Evolutionary conservation across 108 stramenopile genomes (phyloP).

Genomic region (Nannochloropsis gaditana): DNA sequence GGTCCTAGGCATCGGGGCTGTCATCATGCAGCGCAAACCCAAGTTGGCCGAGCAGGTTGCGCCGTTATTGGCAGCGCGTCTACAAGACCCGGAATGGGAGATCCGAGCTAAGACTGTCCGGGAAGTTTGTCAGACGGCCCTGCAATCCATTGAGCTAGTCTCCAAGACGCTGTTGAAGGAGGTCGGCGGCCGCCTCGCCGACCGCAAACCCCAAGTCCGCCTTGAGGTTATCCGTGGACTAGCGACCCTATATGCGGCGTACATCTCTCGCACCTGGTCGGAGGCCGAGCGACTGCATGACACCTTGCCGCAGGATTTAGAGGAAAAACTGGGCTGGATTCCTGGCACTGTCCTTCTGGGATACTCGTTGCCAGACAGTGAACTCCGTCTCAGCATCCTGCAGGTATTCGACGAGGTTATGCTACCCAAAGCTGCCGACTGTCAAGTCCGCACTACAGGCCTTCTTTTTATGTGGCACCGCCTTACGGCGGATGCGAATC

Average conservation of each 20-base stretch:
- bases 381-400: slow-evolving; percentile 21
- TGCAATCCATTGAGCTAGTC: slow-evolving; percentile 22
- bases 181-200: slow-evolving; percentile 32
- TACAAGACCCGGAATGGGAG: slow-evolving; percentile 35
- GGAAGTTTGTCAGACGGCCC: slow-evolving; percentile 3
- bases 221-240: neutral
- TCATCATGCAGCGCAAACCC: slow-evolving; percentile 36
- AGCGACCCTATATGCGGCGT: neutral
- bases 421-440: slow-evolving; percentile 6
- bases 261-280: slow-evolving; percentile 20
- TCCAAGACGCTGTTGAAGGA: slow-evolving; percentile 27
- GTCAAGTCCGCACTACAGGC: slow-evolving; percentile 12
- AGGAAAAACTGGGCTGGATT: slow-evolving; percentile 42
- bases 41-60: slow-evolving; percentile 23
- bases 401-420: slow-evolving; percentile 32
- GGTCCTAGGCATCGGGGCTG: neutral
- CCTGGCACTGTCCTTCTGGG: slow-evolving; percentile 32
- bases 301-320: slow-evolving; percentile 23
- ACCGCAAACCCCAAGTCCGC: slow-evolving; percentile 29
- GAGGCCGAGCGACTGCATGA: neutral
- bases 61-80: slow-evolving; percentile 7
- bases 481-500: neutral
- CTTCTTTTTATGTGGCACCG: neutral
- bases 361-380: slow-evolving; percentile 22
- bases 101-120: slow-evolving; percentile 25